These are phyloP conservation scores for Exophiala sp. DNA, from an alignment of 2,329 filamentous ascomycete genomes.

Conservation along the genomic window DNA sequence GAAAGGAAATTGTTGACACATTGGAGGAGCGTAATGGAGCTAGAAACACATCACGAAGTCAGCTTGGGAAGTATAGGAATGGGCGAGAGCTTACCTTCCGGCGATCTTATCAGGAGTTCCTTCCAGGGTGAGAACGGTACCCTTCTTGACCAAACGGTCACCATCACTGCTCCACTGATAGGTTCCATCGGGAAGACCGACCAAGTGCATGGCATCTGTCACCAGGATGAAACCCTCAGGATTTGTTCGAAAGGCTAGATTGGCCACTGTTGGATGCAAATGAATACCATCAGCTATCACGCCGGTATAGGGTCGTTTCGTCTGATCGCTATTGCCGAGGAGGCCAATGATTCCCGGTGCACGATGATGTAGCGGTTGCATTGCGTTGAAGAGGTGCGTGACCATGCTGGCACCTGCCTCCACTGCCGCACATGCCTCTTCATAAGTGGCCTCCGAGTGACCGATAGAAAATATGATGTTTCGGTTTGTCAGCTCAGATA, in stretches of 20 bases:
- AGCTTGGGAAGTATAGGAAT: constrained; percentile 50
- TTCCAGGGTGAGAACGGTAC: constrained; percentile 49
- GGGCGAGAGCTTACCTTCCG: neutral
- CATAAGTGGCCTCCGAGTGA: constrained; percentile 48
- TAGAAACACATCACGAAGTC: constrained; percentile 62
- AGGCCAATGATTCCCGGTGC: constrained; percentile 87
- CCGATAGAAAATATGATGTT: constrained; percentile 51
- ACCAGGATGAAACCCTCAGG: constrained; percentile 63
- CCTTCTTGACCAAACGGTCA: constrained; percentile 48
- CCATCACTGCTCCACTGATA: constrained; percentile 52
- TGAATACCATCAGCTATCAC: constrained; percentile 54
- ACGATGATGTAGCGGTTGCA: constrained; percentile 83
- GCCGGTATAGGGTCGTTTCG: constrained; percentile 45
- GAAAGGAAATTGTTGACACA: constrained; percentile 76
- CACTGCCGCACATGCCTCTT: constrained; percentile 66
- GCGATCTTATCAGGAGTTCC: constrained; percentile 34
- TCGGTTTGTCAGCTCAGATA: constrained; percentile 54
- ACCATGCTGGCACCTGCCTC: constrained; percentile 78
- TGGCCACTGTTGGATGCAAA: constrained; percentile 48
- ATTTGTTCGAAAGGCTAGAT: constrained; percentile 63
- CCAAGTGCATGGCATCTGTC: constrained; percentile 54
- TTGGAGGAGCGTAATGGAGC: constrained; percentile 62
- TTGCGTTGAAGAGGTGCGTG: constrained; percentile 90
- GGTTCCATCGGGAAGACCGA: constrained; percentile 49
- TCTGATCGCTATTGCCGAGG: constrained; percentile 54